Evolutionary conservation across 495 filamentous ascomycete species (phyloP), one percentile per base, ranked within the genome.

Genomic region (Tetracladium setigerum): DNA sequence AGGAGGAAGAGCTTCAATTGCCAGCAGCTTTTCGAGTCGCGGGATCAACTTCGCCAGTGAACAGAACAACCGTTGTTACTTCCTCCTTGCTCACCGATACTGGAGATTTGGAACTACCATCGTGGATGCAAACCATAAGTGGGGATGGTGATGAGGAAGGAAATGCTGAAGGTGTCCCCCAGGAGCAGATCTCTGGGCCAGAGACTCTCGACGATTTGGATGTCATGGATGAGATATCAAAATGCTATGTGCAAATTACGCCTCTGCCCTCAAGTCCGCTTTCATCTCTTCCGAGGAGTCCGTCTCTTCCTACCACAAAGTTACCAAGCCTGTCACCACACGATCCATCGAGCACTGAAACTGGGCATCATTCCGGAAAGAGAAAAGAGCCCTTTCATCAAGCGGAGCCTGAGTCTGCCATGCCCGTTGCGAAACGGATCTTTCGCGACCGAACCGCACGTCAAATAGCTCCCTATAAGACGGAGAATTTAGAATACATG

Each of bases 381-480:
- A n/a, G n/a, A n/a, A n/a, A n/a, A n/a, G n/a, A n/a, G n/a, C 31
- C 31, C 31, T 34, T 8, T n/a, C n/a, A 34, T 34, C 31, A 34
- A 34, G 31, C 31, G 31, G n/a, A 34, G 31, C 31, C n/a, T 34
- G n/a, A 34, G 31, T n/a, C 31, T 34, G n/a, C n/a, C n/a, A n/a
- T n/a, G n/a, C n/a, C n/a, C 17, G 13, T 15, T 24, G 18, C 56
- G 14, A 65, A 62, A 49, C 65, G 73, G 14, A 75, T 67, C 22
- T 62, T 90, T 13, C 73, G 86, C 24, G 74, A 83, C 18, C 72
- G 86, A 44, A 87, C 86, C 45, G 77, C 83, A 2, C 87, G 87
- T 30, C 86, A 90, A 56, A 62, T 87, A 41, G 82, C 86, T 52
- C 85, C 85, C 0, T 89, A 87, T 58, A 60, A 76, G 1, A 55